Evolutionary conservation across 1,139 yeast species (phyloP).

Genomic region (Lodderomyces theae): DNA sequence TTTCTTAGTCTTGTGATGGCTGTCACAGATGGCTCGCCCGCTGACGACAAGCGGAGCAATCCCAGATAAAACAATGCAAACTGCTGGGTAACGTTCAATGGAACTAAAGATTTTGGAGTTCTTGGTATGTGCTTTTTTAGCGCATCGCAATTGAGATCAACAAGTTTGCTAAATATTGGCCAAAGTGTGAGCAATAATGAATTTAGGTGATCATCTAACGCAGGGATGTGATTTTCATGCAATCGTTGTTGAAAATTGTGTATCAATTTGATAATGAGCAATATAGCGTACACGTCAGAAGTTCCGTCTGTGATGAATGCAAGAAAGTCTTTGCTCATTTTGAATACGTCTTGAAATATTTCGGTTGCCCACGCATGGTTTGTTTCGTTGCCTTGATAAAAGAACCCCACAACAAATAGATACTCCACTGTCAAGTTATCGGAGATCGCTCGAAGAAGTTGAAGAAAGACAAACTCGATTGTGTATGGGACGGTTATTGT

Average conservation of each 20-base stretch:
- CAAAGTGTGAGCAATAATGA: slow-evolving; percentile 66
- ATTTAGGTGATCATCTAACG: slow-evolving; percentile 71
- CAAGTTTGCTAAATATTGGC: slow-evolving; percentile 79
- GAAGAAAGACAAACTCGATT: slow-evolving; percentile 72
- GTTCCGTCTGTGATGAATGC: slow-evolving; percentile 25
- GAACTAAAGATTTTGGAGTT: slow-evolving; percentile 45
- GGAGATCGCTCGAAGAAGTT: slow-evolving; percentile 67
- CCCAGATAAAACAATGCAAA: slow-evolving; percentile 77
- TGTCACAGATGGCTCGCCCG: slow-evolving; percentile 69
- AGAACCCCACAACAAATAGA: slow-evolving; percentile 69
- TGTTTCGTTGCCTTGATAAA: slow-evolving; percentile 50
- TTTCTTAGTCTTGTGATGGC: slow-evolving; percentile 68
- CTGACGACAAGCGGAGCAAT: slow-evolving; percentile 54
- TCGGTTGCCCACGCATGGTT: slow-evolving; percentile 49
- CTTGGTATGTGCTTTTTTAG: slow-evolving; percentile 38
- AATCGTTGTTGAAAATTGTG: slow-evolving; percentile 63
- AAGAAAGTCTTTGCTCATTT: slow-evolving; percentile 41
- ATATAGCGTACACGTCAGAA: slow-evolving; percentile 73
- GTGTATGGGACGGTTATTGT: slow-evolving; percentile 63
- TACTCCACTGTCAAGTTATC: slow-evolving; percentile 82
- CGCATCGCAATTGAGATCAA: slow-evolving; percentile 75
- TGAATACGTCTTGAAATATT: slow-evolving; percentile 50
- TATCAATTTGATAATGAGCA: slow-evolving; percentile 72
- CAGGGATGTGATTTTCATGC: slow-evolving; percentile 67
- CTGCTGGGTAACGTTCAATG: slow-evolving; percentile 65